Conservation (phyloP, 2,329 filamentous ascomycete genomes). For the Periglandula ipomoeae region DNA sequence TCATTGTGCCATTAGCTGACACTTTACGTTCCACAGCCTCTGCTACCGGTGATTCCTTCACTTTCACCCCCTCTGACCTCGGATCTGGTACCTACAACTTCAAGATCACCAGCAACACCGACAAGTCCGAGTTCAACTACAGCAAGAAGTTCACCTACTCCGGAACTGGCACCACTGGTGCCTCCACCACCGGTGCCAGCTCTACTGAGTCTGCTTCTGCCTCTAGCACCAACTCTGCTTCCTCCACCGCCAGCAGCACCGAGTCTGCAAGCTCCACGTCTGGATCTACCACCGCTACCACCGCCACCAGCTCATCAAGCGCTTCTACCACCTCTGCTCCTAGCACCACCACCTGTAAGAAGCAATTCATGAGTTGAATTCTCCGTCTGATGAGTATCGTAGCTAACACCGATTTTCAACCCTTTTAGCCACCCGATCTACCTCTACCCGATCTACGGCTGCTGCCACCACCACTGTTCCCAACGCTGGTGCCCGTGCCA, state of each 20-base stretch:
- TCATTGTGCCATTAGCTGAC: too few species aligned
- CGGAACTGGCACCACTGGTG: conserved; percentile 13
- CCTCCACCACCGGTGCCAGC: conserved; percentile 6
- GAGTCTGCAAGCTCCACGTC: conserved; percentile 9
- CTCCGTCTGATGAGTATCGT: too few species aligned
- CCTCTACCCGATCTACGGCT: conserved; percentile 3
- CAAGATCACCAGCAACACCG: conserved; percentile 21
- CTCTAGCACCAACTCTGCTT: conserved; percentile 3
- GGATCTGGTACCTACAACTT: conserved; percentile 25
- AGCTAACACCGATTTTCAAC: neutral
- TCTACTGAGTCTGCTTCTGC: conserved; percentile 7
- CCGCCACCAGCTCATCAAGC: conserved; percentile 4
- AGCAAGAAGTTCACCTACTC: conserved; percentile 21
- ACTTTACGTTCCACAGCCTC: conserved; percentile 8
- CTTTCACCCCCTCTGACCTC: conserved; percentile 18
- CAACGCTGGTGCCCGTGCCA: conserved; percentile 19
- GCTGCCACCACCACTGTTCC: conserved; percentile 16
- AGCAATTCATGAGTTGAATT: too few species aligned
- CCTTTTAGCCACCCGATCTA: conserved; percentile 2
- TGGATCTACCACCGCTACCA: conserved; percentile 1
- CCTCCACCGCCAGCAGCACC: conserved; percentile 4
- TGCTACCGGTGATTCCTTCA: conserved; percentile 17
- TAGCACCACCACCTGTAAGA: conserved; percentile 10
- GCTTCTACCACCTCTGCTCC: conserved; percentile 3
- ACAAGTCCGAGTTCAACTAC: conserved; percentile 21